These are phyloP conservation scores for Nakaseomyces delphensis DNA, from an alignment of 1,139 yeast genomes.

Conservation along the genomic window DNA sequence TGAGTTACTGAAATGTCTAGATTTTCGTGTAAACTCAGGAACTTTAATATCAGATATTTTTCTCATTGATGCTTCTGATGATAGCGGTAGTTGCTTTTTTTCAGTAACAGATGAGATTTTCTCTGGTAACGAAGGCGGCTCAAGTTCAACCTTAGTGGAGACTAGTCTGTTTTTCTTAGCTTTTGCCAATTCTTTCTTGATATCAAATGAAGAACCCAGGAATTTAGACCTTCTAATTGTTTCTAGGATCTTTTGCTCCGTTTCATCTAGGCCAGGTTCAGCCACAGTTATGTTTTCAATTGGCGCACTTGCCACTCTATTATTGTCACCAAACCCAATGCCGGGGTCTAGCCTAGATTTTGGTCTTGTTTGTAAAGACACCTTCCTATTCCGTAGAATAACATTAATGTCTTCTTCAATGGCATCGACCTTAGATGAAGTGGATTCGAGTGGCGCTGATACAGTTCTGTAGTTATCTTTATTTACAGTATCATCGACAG, in stretches of 20 bases:
- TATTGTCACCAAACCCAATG: constrained; percentile 3
- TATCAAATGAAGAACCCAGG: constrained; percentile 36
- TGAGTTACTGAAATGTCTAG: constrained; percentile 51
- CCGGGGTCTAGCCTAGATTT: constrained; percentile 65
- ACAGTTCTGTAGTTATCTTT: constrained; percentile 29
- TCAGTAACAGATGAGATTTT: neutral
- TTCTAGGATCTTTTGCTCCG: constrained; percentile 28
- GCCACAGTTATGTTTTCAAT: constrained; percentile 4
- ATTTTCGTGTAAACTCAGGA: constrained; percentile 63
- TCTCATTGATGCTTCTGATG: constrained; percentile 28
- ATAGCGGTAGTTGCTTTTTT: constrained; percentile 8
- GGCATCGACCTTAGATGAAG: constrained; percentile 17
- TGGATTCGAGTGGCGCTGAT: constrained; percentile 31
- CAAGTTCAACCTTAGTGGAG: constrained; percentile 13
- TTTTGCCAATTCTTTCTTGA: constrained; percentile 40
- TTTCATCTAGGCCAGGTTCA: constrained; percentile 9
- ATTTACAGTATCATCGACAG: constrained; percentile 4
- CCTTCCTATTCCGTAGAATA: constrained; percentile 32
- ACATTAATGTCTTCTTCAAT: constrained; percentile 17
- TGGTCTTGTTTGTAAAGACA: constrained; percentile 45
- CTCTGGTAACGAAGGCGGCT: constrained; percentile 7
- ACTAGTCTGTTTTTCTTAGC: constrained; percentile 32
- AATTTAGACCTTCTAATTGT: constrained; percentile 38
- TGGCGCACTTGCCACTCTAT: constrained; percentile 6
- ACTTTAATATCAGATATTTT: constrained; percentile 53